Percentiles rank a stretch among this genome's conserved stretches.
These are phyloP conservation scores for Poteriospumella lacustris DNA, from an alignment of 108 stramenopile species.

Conservation along the genomic window DNA sequence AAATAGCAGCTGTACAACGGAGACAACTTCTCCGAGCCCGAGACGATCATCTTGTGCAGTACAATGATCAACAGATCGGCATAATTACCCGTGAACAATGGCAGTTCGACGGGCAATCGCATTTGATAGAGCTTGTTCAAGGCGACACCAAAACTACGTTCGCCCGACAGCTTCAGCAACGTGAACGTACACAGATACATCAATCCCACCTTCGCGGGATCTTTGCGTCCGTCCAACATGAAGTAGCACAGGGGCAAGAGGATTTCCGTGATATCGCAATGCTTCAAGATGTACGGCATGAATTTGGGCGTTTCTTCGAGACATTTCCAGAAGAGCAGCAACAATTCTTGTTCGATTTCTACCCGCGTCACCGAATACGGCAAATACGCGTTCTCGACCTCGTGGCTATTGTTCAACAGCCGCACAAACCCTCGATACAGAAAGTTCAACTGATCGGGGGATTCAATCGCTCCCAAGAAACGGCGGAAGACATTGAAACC, in stretches of 20 bases:
- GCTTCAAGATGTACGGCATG: conserved; percentile 68
- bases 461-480: conserved; percentile 70
- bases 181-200: conserved; percentile 94
- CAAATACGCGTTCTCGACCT: conserved; percentile 66
- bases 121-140: conserved; percentile 80
- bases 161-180: conserved; percentile 83
- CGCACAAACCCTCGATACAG: conserved; percentile 77
- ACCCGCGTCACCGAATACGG: conserved; percentile 63
- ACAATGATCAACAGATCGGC: conserved; percentile 86
- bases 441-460: conserved; percentile 63
- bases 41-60: conserved; percentile 85
- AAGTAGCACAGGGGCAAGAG: conserved; percentile 87
- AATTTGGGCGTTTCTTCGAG: conserved; percentile 87
- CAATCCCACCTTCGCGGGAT: conserved; percentile 73
- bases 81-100: conserved; percentile 78
- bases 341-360: conserved; percentile 77
- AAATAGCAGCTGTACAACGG: conserved; percentile 89
- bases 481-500: conserved; percentile 84
- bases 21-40: conserved; percentile 73
- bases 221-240: conserved; percentile 79
- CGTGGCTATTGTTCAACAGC: conserved; percentile 74
- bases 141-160: conserved; percentile 83
- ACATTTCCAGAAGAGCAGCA: conserved; percentile 93
- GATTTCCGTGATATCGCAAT: conserved; percentile 62
- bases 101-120: conserved; percentile 56